phyloP scores from a whole-genome alignment of 805 yeast species.

The Lachancea waltii region DNA sequence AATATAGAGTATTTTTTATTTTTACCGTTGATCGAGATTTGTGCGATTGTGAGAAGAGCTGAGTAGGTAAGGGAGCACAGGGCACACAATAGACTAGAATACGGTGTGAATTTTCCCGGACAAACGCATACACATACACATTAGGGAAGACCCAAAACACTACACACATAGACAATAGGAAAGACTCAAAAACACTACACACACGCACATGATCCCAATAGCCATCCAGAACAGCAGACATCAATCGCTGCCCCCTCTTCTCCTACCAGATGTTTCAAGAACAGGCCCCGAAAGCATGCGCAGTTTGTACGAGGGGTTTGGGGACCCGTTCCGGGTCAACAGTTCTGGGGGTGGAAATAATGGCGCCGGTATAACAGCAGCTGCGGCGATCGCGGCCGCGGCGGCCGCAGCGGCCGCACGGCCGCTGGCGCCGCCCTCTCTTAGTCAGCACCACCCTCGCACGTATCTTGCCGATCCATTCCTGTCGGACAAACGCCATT shows the following conservation, averaged over 20 bases:
- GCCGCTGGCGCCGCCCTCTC: background rate
- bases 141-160: no score
- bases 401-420: conserved; percentile 1
- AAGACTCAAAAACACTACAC: background rate
- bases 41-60: no score
- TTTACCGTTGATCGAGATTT: no score
- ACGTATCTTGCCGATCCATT: no score
- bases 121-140: no score
- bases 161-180: no score
- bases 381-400: conserved; percentile 1
- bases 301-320: background rate
- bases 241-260: conserved; percentile 25
- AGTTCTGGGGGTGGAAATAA: background rate
- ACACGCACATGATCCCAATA: conserved; percentile 14
- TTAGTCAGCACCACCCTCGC: no score
- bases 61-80: no score
- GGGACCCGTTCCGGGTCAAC: background rate
- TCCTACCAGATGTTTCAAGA: conserved; percentile 21
- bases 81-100: no score
- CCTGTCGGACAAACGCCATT: no score
- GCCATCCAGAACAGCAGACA: conserved; percentile 25
- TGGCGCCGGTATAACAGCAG: background rate
- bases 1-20: no score
- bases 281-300: conserved; percentile 2
- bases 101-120: no score